Base-by-base conservation (phyloP, 495 filamentous ascomycete genomes). In the Neurospora hispaniola region DNA sequence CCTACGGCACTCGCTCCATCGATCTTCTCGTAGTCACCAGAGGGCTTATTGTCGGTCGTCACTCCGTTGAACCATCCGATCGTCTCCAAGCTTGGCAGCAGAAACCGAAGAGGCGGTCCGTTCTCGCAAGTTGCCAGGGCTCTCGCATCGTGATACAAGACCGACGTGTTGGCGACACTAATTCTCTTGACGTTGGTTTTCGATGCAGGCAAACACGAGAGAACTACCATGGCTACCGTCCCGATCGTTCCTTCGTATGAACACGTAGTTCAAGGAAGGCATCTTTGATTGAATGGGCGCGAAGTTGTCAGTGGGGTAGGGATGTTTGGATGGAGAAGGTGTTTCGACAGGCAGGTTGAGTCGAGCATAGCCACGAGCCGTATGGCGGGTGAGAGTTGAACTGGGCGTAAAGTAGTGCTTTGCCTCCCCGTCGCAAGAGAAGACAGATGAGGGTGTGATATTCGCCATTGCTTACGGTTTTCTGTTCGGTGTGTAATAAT, bases 121-220 rank as follows among this genome's bases (percentile, higher is more conserved):
- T 86, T 90, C 77, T 91, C 89, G 76, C 88, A 91, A 2, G 88
- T 90, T 14, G 89, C 89, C 72, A 92, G 73, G 39, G 89, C 89
- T 73, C 89, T 80, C 4, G 89, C 87, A 80, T 91, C 89, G 76
- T 91, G 90, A 74, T 88, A 90, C 2, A 89, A 10, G 31, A 91
- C 79, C 1, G 80, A 81, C 14, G 89, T 92, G 73, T 92, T 92
- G 7, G 88, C 89, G 31, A 89, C 88, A 74, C 89, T 90, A 39
- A 90, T 88, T 76, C 84, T 88, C 74, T 85, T 89, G 73, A 91
- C 86, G 10, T 42, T 18, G 0, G 75, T 78, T 72, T 82, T 84
- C 69, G 86, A 87, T 23, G 86, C 88, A 3, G 87, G 84, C 1
- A 90, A 71, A 39, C 83, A 84, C 9, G 73, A 74, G 10, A 74